phyloP scores from a whole-genome alignment of 176 grass and related monocot genomes.

The Saccharum spontaneum region DNA sequence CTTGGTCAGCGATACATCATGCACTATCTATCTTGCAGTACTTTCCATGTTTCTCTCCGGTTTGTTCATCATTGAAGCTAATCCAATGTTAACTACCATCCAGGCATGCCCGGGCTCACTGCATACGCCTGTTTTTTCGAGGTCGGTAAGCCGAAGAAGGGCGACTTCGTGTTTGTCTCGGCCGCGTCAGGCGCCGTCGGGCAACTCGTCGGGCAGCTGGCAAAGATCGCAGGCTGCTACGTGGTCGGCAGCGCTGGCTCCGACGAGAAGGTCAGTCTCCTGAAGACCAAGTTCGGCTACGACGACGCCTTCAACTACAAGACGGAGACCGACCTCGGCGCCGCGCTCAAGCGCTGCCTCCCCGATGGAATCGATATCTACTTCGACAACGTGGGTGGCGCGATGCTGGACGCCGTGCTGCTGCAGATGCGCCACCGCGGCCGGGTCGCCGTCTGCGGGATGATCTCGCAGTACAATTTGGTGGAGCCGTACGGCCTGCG shows the following conservation, averaged over 20 bases:
- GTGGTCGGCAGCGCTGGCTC: conserved; percentile 54
- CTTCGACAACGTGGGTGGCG: conserved; percentile 29
- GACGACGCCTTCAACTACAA: conserved; percentile 68
- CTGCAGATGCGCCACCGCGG: conserved; percentile 35
- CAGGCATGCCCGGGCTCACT: conserved; percentile 45
- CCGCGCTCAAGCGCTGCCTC: conserved; percentile 44
- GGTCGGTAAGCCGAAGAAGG: conserved; percentile 40
- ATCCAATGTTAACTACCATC: too few species aligned
- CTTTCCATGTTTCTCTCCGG: not conserved
- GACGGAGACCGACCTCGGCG: conserved; percentile 30
- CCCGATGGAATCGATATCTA: conserved; percentile 60
- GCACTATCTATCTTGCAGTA: too few species aligned
- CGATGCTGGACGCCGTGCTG: conserved; percentile 47
- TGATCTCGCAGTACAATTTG: conserved; percentile 71
- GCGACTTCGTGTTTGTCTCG: conserved; percentile 52
- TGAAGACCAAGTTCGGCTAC: conserved; percentile 50
- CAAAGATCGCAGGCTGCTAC: conserved; percentile 60
- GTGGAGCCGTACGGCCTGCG: conserved; percentile 28
- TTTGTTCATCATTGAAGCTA: too few species aligned
- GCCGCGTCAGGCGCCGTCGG: conserved; percentile 55
- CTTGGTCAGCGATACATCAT: not conserved
- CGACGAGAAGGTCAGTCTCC: conserved; percentile 56
- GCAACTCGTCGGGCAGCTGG: conserved; percentile 59
- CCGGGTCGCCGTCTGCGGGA: conserved; percentile 43
- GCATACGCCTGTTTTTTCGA: conserved; percentile 47